Conservation (phyloP, 1,284 basidiomycete genomes). For the Inonotus hispidus region DNA sequence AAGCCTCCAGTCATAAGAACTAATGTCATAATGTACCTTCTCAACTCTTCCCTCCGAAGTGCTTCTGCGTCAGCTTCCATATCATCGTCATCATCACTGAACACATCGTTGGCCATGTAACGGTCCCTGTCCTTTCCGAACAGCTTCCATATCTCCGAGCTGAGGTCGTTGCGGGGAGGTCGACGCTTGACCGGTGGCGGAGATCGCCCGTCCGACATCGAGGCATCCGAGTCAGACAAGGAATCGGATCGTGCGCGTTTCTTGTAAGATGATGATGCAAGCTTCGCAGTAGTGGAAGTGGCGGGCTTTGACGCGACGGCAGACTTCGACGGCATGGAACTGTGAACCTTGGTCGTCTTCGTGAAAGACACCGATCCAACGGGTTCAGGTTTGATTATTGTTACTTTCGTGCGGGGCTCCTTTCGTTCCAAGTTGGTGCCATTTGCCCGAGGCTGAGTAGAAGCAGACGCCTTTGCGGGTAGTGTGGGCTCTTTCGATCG, state of each 20-base stretch:
- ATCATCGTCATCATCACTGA: slow-evolving; percentile 70
- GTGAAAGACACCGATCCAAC: slow-evolving; percentile 6
- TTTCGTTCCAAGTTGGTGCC: too few relatives aligned
- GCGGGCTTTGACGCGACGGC: background rate
- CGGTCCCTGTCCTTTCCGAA: slow-evolving; percentile 59
- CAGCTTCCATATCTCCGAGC: slow-evolving; percentile 60
- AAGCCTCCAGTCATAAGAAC: slow-evolving; percentile 10
- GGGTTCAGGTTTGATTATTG: slow-evolving; percentile 13
- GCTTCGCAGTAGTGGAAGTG: slow-evolving; percentile 18
- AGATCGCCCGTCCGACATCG: slow-evolving; percentile 26
- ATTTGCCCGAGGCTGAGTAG: background rate
- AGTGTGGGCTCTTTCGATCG: slow-evolving; percentile 1
- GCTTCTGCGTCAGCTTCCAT: slow-evolving; percentile 67
- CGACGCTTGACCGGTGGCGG: slow-evolving; percentile 45
- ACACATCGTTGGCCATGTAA: slow-evolving; percentile 53
- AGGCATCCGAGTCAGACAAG: background rate
- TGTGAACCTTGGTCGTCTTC: slow-evolving; percentile 5
- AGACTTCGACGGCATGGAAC: slow-evolving; percentile 1
- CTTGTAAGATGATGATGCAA: slow-evolving; percentile 27
- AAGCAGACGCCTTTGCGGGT: background rate
- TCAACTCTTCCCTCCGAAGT: slow-evolving; percentile 61
- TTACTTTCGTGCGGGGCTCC: slow-evolving; percentile 15
- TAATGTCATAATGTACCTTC: slow-evolving; percentile 41
- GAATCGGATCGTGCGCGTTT: slow-evolving; percentile 52
- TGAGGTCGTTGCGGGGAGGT: slow-evolving; percentile 34